Base-by-base conservation (phyloP, 768 basidiomycete species). In the Dacryopinax primogenitus region DNA sequence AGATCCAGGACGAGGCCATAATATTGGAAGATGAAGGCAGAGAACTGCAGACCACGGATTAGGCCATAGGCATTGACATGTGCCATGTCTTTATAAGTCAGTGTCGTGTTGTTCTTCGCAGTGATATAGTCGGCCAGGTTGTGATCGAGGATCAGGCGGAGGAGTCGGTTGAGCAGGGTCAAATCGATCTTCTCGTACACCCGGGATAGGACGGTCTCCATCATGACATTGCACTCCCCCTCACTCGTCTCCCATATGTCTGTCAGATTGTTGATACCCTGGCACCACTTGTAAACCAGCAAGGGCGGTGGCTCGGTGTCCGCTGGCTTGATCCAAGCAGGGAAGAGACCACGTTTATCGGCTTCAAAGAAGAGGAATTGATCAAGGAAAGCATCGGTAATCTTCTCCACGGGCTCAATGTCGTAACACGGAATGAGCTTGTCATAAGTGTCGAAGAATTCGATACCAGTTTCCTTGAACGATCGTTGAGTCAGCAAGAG, bases 341-440 rank as follows among this genome's bases (percentile, higher is more conserved):
- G 96, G 86, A 98, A 98, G 26, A 99, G 77, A 61, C 92, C 92
- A 70, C 96, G 88, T 75, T 98, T 98, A 78, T 99, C 96, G 23
- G 93, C 92, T 82, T 99, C 95, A 72, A 96, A 99, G 83, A 92
- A 96, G 64, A 99, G 76, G 85, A 96, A 98, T 77, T 98, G 95
- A 72, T 98, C 95, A 37, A 98, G 84, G 74, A 97, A 98, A 82
- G 96, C 96, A 75, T 98, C 96, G 30, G 96, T 98, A 69, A 99
- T 98, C 84, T 99, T 99, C 80, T 99, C 96, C 16, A 99, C 92
- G 0, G 96, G 96, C 74, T 99, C 96, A 68, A 99, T 98, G 71
- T 98, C 95, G 74, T 99, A 98, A 73, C 93, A 97, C 28, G 94
- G 93, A 71, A 98, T 97, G 71, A 98, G 83, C 75, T 95, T 97